Conservation (phyloP, 2,329 filamentous ascomycete genomes). For the Colletotrichum paranaense region DNA sequence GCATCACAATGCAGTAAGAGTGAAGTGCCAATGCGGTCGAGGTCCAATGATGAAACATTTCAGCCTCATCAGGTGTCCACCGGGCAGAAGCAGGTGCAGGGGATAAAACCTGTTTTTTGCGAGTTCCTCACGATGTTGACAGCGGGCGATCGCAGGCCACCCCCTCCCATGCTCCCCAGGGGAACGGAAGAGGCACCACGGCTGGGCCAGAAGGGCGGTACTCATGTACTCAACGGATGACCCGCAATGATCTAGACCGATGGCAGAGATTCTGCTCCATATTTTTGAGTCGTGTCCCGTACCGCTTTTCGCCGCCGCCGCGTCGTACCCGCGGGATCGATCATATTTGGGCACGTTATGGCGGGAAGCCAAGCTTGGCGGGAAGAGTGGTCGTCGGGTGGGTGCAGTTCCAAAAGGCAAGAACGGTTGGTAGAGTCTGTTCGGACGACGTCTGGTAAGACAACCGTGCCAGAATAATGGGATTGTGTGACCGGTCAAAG, state of each 20-base stretch:
- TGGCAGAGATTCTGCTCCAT: constrained; percentile 8
- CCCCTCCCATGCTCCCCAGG: background rate
- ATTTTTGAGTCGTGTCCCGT: constrained; percentile 29
- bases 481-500: constrained; percentile 11
- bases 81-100: constrained; percentile 13
- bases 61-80: constrained; percentile 32
- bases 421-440: background rate
- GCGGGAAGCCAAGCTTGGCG: constrained; percentile 7
- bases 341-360: constrained; percentile 31
- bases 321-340: constrained; percentile 27
- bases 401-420: constrained; percentile 11
- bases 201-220: background rate
- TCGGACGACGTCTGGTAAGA: constrained; percentile 19
- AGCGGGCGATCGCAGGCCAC: constrained; percentile 29
- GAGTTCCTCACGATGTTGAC: constrained; percentile 15
- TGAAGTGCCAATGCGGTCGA: constrained; percentile 26
- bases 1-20: constrained; percentile 27
- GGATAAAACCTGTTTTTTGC: constrained; percentile 33
- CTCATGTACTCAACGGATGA: constrained; percentile 1
- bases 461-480: constrained; percentile 26
- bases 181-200: background rate
- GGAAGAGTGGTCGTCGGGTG: constrained; percentile 22
- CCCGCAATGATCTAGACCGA: constrained; percentile 18
- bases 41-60: constrained; percentile 35
- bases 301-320: constrained; percentile 24